phyloP scores from a whole-genome alignment of 768 basidiomycete species.

The Suillus paluster region DNA sequence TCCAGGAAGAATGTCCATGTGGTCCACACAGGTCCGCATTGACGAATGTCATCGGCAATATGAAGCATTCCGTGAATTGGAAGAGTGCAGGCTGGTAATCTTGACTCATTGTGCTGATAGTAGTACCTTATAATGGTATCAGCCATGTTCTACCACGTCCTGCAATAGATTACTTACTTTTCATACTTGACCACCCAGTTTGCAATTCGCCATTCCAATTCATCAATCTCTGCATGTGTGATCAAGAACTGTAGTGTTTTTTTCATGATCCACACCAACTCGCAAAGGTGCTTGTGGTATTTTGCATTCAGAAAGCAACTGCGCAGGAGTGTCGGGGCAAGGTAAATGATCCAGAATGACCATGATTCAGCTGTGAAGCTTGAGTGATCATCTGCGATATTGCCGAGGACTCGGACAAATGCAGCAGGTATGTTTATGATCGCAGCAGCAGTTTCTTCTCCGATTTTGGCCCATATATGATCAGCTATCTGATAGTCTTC shows the following conservation, averaged over 20 bases:
- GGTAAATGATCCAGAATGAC: slow-evolving; percentile 24
- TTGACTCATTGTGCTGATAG: slow-evolving; percentile 11
- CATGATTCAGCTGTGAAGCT: slow-evolving; percentile 23
- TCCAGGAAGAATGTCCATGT: slow-evolving; percentile 28
- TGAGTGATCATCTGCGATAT: slow-evolving; percentile 30
- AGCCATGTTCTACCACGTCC: background rate
- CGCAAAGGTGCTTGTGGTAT: slow-evolving; percentile 17
- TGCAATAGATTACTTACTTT: slow-evolving; percentile 2
- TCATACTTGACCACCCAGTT: slow-evolving; percentile 16
- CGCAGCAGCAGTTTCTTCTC: slow-evolving; percentile 31
- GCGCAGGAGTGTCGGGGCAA: slow-evolving; percentile 22
- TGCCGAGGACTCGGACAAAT: slow-evolving; percentile 32
- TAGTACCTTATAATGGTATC: slow-evolving; percentile 10
- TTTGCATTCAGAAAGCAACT: slow-evolving; percentile 11
- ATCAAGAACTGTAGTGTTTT: slow-evolving; percentile 9
- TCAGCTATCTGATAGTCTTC: slow-evolving; percentile 32
- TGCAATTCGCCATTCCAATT: background rate
- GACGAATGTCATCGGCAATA: slow-evolving; percentile 19
- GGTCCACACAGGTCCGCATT: slow-evolving; percentile 22
- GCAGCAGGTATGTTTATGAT: slow-evolving; percentile 32
- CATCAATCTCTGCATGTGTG: background rate
- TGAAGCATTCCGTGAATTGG: slow-evolving; percentile 27
- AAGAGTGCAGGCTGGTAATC: slow-evolving; percentile 20
- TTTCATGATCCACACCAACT: slow-evolving; percentile 15
- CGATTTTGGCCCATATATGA: slow-evolving; percentile 46